A percentile compares a stretch with the other conserved stretches of the same genome.
Conservation (phyloP, 257 asterid species). For the Forsythia viridissima region DNA sequence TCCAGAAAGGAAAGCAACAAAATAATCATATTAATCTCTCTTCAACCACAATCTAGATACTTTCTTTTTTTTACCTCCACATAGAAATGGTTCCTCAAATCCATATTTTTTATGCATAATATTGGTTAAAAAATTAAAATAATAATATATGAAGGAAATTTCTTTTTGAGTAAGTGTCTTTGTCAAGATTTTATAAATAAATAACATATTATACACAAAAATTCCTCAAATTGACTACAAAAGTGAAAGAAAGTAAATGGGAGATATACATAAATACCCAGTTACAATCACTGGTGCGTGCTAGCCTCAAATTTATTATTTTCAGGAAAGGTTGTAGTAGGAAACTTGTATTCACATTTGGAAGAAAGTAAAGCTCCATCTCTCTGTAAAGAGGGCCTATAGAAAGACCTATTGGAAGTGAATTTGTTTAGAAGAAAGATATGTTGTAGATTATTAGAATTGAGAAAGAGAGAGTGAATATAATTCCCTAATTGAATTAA, state of each 20-base stretch:
- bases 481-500: no score
- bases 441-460: no score
- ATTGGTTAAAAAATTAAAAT: neutral
- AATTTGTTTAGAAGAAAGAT: no score
- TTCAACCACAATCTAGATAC: neutral
- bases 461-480: no score
- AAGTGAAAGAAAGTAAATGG: neutral
- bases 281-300: neutral
- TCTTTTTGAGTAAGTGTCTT: neutral
- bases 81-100: conserved; percentile 5
- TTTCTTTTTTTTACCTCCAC: neutral
- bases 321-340: neutral
- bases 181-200: neutral
- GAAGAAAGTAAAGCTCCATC: conserved; percentile 8
- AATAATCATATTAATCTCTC: neutral
- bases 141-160: neutral
- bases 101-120: neutral
- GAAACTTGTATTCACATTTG: neutral
- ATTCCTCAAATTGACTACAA: neutral
- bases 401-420: neutral
- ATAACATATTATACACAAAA: neutral
- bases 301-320: neutral
- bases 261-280: neutral
- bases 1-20: neutral
- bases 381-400: neutral